phyloP scores from a whole-genome alignment of 2,329 filamentous ascomycete species.

The Claviceps maximensis region DNA sequence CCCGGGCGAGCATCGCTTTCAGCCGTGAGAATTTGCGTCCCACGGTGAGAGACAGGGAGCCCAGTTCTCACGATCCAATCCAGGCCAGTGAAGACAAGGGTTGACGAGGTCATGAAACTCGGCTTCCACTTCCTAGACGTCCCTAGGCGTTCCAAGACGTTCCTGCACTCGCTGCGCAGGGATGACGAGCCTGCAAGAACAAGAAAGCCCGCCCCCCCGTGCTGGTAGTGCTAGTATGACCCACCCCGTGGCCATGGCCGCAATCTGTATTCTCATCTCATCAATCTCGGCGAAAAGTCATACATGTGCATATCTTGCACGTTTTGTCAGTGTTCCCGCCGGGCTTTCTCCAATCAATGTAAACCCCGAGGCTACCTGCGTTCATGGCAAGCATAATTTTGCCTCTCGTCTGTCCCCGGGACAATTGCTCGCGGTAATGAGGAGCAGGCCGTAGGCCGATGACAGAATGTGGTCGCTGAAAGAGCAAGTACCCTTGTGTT shows the following conservation, averaged over 20 bases:
- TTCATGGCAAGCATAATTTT: background rate
- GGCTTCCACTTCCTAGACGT: background rate
- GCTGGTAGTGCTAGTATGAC: background rate
- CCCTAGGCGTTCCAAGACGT: background rate
- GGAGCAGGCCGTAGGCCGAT: too few relatives aligned
- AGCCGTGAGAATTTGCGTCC: background rate
- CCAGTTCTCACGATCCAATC: background rate
- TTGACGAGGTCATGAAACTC: slow-evolving; percentile 1
- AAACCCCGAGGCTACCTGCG: background rate
- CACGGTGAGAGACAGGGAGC: background rate
- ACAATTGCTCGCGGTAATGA: background rate
- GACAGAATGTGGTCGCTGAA: background rate
- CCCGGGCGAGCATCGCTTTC: background rate
- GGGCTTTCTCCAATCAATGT: background rate
- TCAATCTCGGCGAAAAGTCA: background rate
- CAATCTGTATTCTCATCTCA: background rate
- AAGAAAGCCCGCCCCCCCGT: background rate
- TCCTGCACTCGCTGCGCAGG: background rate
- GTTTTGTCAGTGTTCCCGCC: background rate
- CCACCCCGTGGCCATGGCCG: background rate
- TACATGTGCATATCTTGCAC: background rate
- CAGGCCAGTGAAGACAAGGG: background rate
- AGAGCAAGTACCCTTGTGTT: background rate
- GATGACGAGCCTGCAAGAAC: background rate
- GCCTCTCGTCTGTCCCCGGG: background rate